Evolutionary conservation across 164 flowering plant genomes (phyloP), one percentile per base, ranked within the genome.

Genomic region (Tetracentron sinense): DNA sequence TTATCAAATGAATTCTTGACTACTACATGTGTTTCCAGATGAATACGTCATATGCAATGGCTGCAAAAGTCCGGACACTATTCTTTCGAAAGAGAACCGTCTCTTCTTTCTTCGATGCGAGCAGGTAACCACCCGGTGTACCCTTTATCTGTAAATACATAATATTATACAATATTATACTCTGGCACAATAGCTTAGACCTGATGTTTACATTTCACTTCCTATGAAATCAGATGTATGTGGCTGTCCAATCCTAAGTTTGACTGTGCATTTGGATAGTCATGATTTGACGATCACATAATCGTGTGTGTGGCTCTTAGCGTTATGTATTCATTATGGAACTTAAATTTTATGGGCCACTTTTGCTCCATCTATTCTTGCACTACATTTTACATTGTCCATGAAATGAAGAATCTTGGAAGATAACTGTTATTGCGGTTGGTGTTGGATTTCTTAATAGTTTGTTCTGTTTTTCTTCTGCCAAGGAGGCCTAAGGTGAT

Each of bases 31-130:
- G 21, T 51, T 52, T 61, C 11, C 84, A 86, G 96, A 86, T 81
- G 91, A 85, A 54, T 89, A 83, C 73, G 92, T 89, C 56, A 85
- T 92, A 44, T 92, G 93, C 77, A 81, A 79, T 74, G 88, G 92
- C 27, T 89, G 90, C 74, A 87, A 86, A 65, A 85, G 92, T 78
- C 88, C 96, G 1, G 90, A 86, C 68, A 89, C 96, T 0, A 87
- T 85, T 49, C 87, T 91, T 23, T 79, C 87, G 2, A 91, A 88
- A 75, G 97, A 91, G 72, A 89, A 89, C 42, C 87, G 92, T 3
- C 85, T 91, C 42, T 85, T 85, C 81, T 87, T 91, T 67, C 92
- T 91, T 56, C 69, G 87, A 71, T 89, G 92, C 42, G 90, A 87
- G 66, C 85, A 89, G 92, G 92, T 86, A 70, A 69, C 30, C 38